Percentiles rank a stretch among this genome's conserved stretches.
Conservation (phyloP, 2,329 filamentous ascomycete species). For the Cordyceps fumosorosea region DNA sequence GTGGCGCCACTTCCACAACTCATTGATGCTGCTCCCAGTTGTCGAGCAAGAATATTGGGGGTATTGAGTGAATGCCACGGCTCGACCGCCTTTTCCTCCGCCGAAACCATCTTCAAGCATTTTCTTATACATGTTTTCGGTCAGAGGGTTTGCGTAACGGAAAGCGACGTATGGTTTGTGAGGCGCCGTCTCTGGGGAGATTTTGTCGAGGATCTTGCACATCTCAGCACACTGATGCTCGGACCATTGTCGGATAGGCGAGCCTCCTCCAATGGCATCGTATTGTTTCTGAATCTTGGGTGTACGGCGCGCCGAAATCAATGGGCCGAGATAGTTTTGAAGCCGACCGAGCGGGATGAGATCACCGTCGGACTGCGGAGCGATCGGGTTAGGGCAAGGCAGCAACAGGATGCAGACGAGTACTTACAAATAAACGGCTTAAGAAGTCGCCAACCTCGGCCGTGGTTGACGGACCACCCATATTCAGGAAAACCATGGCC, state of each 20-base stretch:
- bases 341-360: constrained; percentile 91
- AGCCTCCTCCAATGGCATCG: constrained; percentile 90
- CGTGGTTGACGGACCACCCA: constrained; percentile 88
- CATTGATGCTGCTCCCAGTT: constrained; percentile 91
- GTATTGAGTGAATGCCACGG: constrained; percentile 96
- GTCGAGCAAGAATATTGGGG: constrained; percentile 98
- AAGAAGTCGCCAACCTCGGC: constrained; percentile 86
- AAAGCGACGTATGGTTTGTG: constrained; percentile 98
- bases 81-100: constrained; percentile 79
- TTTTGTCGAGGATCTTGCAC: constrained; percentile 92
- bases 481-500: constrained; percentile 98
- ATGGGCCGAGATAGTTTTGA: constrained; percentile 81
- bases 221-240: constrained; percentile 91
- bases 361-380: constrained; percentile 72
- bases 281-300: constrained; percentile 98
- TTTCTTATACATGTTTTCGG: constrained; percentile 84
- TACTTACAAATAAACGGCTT: constrained; percentile 79
- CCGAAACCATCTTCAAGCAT: constrained; percentile 87
- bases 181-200: constrained; percentile 86
- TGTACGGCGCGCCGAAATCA: constrained; percentile 80
- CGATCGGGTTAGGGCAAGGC: constrained; percentile 13
- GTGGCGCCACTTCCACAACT: constrained; percentile 95
- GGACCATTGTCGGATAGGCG: constrained; percentile 95
- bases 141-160: constrained; percentile 87
- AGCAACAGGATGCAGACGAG: constrained; percentile 2